Evolutionary conservation across 2,329 filamentous ascomycete species (phyloP).

Genomic region (Beauveria bassiana): DNA sequence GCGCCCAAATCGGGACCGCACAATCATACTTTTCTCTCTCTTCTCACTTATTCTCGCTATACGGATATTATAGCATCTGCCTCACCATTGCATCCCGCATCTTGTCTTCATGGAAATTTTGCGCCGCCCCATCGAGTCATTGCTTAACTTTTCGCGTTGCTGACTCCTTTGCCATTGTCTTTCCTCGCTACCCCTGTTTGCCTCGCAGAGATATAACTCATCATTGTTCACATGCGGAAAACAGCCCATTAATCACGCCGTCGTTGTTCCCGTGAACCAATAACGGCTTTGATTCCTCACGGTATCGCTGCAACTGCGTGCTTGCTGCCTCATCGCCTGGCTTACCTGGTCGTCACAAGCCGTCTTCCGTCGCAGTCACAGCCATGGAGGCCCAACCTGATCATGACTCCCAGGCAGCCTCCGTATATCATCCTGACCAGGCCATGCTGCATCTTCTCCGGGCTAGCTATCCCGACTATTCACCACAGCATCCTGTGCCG

Average conservation of each 20-base stretch:
- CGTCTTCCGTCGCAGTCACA: background rate
- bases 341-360: background rate
- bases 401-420: background rate
- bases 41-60: background rate
- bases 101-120: conserved; percentile 1
- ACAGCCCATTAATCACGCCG: conserved; percentile 9
- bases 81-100: background rate
- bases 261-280: background rate
- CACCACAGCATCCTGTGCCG: background rate
- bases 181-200: background rate
- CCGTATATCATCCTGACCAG: conserved; percentile 2
- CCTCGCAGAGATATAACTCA: conserved; percentile 2
- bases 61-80: background rate
- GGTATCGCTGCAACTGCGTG: background rate
- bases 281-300: background rate
- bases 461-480: background rate
- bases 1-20: background rate
- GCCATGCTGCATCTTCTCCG: background rate
- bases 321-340: background rate
- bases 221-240: conserved; percentile 2
- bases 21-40: background rate
- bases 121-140: background rate
- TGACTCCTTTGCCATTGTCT: background rate
- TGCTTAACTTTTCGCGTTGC: background rate
- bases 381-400: conserved; percentile 6